Base-by-base conservation (phyloP, 2,329 filamentous ascomycete genomes). In the Sclerotinia nivalis region DNA sequence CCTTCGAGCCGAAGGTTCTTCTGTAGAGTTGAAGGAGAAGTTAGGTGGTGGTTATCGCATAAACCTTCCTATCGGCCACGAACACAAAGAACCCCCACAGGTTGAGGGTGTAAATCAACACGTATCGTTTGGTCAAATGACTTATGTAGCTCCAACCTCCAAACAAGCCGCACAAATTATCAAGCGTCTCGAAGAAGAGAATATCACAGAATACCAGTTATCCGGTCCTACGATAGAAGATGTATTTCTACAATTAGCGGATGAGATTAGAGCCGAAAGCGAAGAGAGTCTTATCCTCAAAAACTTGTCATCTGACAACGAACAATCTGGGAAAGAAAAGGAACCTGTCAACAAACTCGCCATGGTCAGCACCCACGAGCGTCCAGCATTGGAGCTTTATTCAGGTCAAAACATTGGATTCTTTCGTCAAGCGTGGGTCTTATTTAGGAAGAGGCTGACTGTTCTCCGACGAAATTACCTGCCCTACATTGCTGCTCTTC, bases 191-290 rank as follows among this genome's bases (percentile, higher is more conserved):
- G 91, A 97, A 77, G 80, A 83, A 0, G 82, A 84, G 1, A 88
- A 88, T 0, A 85, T 96, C 54, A 84, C 84, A 22, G 91, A 96
- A 70, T 97, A 97, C 78, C 89, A 93, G 70, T 91, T 97, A 74
- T 91, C 91, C 22, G 93, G 93, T 0, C 95, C 94, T 0, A 96
- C 93, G 0, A 93, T 97, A 54, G 95, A 97, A 78, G 93, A 97
- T 74, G 93, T 97, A 0, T 97, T 97, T 79, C 82, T 97, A 34
- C 90, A 92, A 73, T 84, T 97, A 52, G 93, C 93, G 0, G 92
- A 95, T 76, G 93, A 97, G 78, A 86, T 93, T 71, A 85, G 84
- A 69, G 84, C 84, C 8, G 87, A 90, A 73, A 80, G 74, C 15
- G 74, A 62, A 10, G 70, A 73, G 22, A 70, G 66, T 34, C 28